Evolutionary conservation across 2,329 filamentous ascomycete species (phyloP).

Genomic region (Aspergillus costaricaensis): DNA sequence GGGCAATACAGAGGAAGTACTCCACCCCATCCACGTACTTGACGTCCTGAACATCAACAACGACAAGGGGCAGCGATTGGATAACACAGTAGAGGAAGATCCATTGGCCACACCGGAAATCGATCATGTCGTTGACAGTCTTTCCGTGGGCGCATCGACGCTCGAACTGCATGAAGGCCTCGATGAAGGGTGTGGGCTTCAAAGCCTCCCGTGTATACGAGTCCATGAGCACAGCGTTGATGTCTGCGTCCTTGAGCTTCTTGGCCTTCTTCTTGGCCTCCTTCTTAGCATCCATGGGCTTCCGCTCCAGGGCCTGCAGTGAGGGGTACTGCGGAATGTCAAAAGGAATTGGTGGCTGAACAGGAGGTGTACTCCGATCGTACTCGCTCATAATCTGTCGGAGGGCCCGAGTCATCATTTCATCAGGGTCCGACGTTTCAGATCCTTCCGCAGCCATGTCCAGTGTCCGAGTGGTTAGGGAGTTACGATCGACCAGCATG

Average conservation of each 20-base stretch:
- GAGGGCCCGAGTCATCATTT: slow-evolving; percentile 68
- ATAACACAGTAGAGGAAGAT: slow-evolving; percentile 54
- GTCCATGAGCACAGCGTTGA: slow-evolving; percentile 73
- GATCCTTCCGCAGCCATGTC: slow-evolving; percentile 63
- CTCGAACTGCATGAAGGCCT: slow-evolving; percentile 52
- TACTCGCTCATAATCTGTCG: slow-evolving; percentile 83
- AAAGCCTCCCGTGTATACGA: slow-evolving; percentile 77
- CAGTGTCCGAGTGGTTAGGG: slow-evolving; percentile 75
- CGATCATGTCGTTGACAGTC: slow-evolving; percentile 47
- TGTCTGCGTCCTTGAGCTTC: slow-evolving; percentile 76
- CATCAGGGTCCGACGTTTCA: slow-evolving; percentile 50
- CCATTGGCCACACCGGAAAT: slow-evolving; percentile 54
- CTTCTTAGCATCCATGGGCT: slow-evolving; percentile 69
- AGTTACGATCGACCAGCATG: slow-evolving; percentile 76
- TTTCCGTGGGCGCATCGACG: slow-evolving; percentile 47
- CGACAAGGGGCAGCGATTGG: slow-evolving; percentile 51
- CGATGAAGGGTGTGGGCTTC: slow-evolving; percentile 49
- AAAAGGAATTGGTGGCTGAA: slow-evolving; percentile 87
- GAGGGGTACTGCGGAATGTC: slow-evolving; percentile 78
- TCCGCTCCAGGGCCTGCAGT: slow-evolving; percentile 65
- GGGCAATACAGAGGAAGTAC: slow-evolving; percentile 53
- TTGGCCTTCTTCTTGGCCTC: slow-evolving; percentile 70
- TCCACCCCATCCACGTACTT: slow-evolving; percentile 50
- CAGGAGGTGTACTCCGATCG: slow-evolving; percentile 83
- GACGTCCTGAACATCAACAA: slow-evolving; percentile 52